Evolutionary conservation across 176 grass and related monocot species (phyloP), one percentile per base, ranked within the genome.

Genomic region (Eragrostis nindensis): DNA sequence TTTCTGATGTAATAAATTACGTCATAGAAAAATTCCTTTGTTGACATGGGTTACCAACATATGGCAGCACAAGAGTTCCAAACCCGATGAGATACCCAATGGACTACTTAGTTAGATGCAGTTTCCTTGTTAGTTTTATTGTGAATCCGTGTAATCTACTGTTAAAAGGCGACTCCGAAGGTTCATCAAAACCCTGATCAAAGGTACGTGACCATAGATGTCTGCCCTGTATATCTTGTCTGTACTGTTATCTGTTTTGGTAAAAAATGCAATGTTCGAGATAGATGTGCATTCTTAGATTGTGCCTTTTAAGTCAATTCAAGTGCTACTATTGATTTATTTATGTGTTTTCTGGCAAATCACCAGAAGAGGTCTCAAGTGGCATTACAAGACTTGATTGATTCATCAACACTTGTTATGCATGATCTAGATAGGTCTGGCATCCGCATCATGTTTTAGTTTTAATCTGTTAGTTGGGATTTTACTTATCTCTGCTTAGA

Each of bases 51-150:
- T 57, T 44, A 22, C 70, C 44, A 68, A 47, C 13, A 32, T 75
- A 36, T 64, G 74, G 63, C 86, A 92, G 90, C 86, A 89, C 66
- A 92, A 88, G 86, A 86, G 74, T 83, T 92, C 83, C 68, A 92
- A 86, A 82, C 84, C 71, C 0, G 90, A 92, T 52, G 90, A 92
- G 66, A 77, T 82, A 27, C 79, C 74, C 42, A 87, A 83, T 30
- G 78, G 87, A 77, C 72, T 77, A 82, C 72, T 72, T 89, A 71
- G 83, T 59, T 89, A 89, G 68, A 39, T 78, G 11, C 72, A 76
- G 8, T 66, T 73, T 52, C 42, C 8, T 60, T 83, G 7, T 44
- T 81, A 80, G 54, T 50, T 77, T 22, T 64, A 25, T 6, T 49
- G 40, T 59, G 27, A 81, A 60, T 77, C 53, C 83, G 82, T 85